Percentiles rank a stretch among this genome's conserved stretches.
Evolutionary conservation across 1,284 basidiomycete genomes (phyloP).

Genomic region (Mycena sp.): DNA sequence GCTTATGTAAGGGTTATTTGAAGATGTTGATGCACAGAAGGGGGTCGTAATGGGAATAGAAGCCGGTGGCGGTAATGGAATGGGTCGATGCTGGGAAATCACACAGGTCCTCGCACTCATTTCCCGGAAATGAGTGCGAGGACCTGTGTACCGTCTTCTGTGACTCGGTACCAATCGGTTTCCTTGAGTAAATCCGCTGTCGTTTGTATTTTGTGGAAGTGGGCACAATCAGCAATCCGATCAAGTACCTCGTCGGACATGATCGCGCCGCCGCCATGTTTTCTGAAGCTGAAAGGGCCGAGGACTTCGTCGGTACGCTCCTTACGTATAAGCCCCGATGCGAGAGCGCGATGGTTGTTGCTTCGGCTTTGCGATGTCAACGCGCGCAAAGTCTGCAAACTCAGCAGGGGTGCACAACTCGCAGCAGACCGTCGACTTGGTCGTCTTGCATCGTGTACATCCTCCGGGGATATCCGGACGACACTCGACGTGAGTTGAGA

Average conservation of each 20-base stretch:
- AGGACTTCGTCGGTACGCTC: background rate
- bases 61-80: background rate
- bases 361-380: background rate
- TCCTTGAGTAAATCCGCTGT: background rate
- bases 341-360: slow-evolving; percentile 1
- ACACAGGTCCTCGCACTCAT: too few relatives aligned
- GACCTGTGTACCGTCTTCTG: background rate
- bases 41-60: background rate
- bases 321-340: background rate
- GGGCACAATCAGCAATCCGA: slow-evolving; percentile 24
- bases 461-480: background rate
- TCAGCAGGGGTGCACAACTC: slow-evolving; percentile 5
- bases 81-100: background rate
- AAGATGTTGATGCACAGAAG: background rate
- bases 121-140: background rate
- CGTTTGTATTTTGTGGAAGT: slow-evolving; percentile 15
- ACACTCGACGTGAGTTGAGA: slow-evolving; percentile 5
- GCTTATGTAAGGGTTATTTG: background rate
- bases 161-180: background rate
- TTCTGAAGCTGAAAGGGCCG: background rate
- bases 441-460: background rate
- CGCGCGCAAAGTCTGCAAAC: slow-evolving; percentile 8
- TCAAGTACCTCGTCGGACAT: slow-evolving; percentile 20
- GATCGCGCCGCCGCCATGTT: slow-evolving; percentile 10
- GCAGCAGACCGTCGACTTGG: background rate